Conservation (phyloP, 2,329 filamentous ascomycete genomes). For the Talaromyces funiculosus region DNA sequence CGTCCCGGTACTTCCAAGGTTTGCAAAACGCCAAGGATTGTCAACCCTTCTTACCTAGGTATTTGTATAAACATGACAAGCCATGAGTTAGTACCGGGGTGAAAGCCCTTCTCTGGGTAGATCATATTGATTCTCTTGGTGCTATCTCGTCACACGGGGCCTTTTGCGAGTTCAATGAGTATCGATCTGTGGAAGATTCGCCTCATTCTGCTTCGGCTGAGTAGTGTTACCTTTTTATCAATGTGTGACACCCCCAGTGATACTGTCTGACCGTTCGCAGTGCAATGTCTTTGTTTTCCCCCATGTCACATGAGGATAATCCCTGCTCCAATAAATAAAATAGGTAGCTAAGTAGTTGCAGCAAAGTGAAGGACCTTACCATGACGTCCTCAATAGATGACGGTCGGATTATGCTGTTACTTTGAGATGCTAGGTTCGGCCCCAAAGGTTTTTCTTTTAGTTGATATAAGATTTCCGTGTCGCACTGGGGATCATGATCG, state of each 20-base stretch:
- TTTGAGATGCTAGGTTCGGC: neutral
- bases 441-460: too few species aligned
- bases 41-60: neutral
- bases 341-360: neutral
- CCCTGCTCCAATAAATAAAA: neutral
- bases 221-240: too few species aligned
- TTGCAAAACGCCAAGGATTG: neutral
- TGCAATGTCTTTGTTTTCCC: neutral
- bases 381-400: neutral
- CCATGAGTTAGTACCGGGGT: neutral
- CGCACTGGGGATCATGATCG: neutral
- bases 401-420: neutral
- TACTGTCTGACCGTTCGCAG: neutral
- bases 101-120: neutral
- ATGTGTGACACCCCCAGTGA: neutral
- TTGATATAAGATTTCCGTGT: neutral
- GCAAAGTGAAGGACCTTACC: neutral
- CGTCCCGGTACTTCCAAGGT: neutral
- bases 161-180: neutral
- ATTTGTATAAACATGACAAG: too few species aligned
- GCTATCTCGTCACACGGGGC: neutral
- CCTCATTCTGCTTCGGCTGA: neutral
- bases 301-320: constrained; percentile 1
- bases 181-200: neutral
- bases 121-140: neutral